These are phyloP conservation scores for Penicillium odoratum DNA, from an alignment of 495 filamentous ascomycete species.

Conservation along the genomic window DNA sequence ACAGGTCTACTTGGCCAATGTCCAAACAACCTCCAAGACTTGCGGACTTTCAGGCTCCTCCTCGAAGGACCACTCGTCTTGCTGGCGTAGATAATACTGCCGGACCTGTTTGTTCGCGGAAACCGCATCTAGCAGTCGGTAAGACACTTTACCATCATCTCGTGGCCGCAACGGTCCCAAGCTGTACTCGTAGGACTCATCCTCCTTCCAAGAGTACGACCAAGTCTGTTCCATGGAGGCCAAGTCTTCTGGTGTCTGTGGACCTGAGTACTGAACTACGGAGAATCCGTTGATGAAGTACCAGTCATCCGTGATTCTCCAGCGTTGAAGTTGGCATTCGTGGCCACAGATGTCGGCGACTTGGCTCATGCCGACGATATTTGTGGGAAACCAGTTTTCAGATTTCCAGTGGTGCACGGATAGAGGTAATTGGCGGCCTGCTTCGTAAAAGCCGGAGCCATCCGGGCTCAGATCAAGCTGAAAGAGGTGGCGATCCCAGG, in stretches of 20 bases:
- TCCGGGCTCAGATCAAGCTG: conserved; percentile 40
- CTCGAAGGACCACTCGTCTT: not conserved
- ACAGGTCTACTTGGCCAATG: not conserved
- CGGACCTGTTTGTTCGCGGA: not conserved
- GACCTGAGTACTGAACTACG: conserved; percentile 28
- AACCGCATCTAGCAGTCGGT: not conserved
- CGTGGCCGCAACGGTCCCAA: conserved; percentile 16
- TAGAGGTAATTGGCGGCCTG: conserved; percentile 35
- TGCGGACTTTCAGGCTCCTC: not conserved
- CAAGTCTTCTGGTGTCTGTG: conserved; percentile 11
- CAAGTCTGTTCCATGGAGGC: conserved; percentile 27
- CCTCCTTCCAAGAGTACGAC: conserved; percentile 13
- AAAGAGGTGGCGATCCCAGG: conserved; percentile 39
- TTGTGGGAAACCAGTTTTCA: conserved; percentile 31
- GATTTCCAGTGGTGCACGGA: conserved; percentile 50
- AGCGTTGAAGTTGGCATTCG: conserved; percentile 48
- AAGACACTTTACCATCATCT: conserved; percentile 4
- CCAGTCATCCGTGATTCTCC: conserved; percentile 44
- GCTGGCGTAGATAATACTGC: not conserved
- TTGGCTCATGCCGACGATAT: conserved; percentile 31
- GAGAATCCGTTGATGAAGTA: conserved; percentile 48
- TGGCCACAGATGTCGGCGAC: conserved; percentile 42
- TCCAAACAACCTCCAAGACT: not conserved
- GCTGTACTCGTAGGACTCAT: conserved; percentile 12
- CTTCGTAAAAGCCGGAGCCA: conserved; percentile 44